Evolutionary conservation across 2,329 filamentous ascomycete genomes (phyloP), one percentile per base, ranked within the genome.

Genomic region (Cordyceps pruinosa): DNA sequence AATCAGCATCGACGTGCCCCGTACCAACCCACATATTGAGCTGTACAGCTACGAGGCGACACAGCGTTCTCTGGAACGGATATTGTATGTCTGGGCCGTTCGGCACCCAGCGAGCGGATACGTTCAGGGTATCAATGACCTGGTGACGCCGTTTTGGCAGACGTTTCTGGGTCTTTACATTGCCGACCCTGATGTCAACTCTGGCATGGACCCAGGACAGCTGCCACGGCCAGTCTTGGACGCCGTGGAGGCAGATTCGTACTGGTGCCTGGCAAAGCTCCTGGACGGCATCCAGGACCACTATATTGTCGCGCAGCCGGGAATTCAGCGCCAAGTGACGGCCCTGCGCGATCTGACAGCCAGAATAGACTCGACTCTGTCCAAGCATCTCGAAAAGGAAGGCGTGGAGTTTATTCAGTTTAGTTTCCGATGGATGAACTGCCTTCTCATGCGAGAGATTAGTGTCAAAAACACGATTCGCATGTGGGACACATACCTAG

Each of bases 341-440:
- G 90, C 90, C 37, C 76, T 99, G 60, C 85, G 91, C 60, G 93
- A 99, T 70, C 80, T 99, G 35, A 97, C 93, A 1, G 88, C 89
- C 54, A 82, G 94, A 57, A 99, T 99, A 62, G 93, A 97, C 69
- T 83, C 83, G 28, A 81, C 80, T 4, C 76, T 99, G 48, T 90
- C 92, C 3, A 94, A 89, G 65, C 94, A 99, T 69, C 78, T 99
- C 41, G 90, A 97, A 69, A 82, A 82, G 25, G 91, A 97, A 72
- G 87, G 91, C 32, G 90, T 99, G 28, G 94, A 99, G 69, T 99
- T 99, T 68, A 99, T 99, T 66, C 94, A 99, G 69, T 99, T 99
- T 74, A 97, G 91, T 72, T 99, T 99, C 70, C 83, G 94, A 57
- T 99, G 94, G 94, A 99, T 99, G 94, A 99, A 99, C 68, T 99